Conservation (phyloP, 129 eudicot species). For the Heracleum sosnowskyi region DNA sequence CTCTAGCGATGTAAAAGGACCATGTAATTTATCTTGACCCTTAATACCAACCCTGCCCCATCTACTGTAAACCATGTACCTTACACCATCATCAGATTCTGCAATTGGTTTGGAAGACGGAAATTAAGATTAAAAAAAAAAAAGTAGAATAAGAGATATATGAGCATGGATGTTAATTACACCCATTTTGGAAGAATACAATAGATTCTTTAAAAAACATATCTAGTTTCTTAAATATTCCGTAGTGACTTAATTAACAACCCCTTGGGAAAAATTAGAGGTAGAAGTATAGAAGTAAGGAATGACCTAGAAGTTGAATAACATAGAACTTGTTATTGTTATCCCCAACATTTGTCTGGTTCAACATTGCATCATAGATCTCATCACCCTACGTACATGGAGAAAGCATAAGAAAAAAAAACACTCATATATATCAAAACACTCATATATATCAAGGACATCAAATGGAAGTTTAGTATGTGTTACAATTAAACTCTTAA, state of each 20-base stretch:
- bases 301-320: conserved; percentile 81
- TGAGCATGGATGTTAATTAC: not conserved
- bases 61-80: conserved; percentile 74
- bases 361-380: conserved; percentile 87
- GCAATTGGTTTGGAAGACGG: conserved; percentile 20
- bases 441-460: not conserved
- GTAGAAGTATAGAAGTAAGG: not conserved
- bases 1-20: conserved; percentile 53
- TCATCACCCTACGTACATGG: conserved; percentile 47
- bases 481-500: not conserved
- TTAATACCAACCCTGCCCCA: conserved; percentile 98
- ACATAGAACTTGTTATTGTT: conserved; percentile 92
- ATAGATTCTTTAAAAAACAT: not conserved
- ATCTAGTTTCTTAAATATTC: not conserved
- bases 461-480: not conserved
- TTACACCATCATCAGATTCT: conserved; percentile 79
- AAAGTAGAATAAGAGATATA: not conserved
- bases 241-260: not conserved
- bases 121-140: not conserved
- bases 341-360: conserved; percentile 88
- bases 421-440: no score
- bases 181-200: no score
- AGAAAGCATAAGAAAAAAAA: conserved; percentile 2
- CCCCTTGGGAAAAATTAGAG: not conserved
- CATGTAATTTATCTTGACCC: conserved; percentile 84